A percentile compares a stretch with the other conserved stretches of the same genome.
Conservation (phyloP, 257 asterid genomes). For the Oldenlandia corymbosa region DNA sequence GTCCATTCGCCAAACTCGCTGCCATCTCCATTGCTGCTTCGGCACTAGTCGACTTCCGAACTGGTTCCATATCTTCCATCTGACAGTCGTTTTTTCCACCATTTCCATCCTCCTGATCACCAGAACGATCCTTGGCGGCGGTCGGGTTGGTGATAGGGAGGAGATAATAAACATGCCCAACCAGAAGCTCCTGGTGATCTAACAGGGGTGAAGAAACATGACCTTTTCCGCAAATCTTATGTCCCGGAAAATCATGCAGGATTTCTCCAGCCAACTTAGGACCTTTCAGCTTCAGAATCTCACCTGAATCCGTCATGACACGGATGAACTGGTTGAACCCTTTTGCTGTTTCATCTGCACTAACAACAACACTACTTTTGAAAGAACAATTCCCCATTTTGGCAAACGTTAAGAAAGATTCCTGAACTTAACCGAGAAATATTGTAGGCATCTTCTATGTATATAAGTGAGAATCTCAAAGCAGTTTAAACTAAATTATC, state of each 20-base stretch:
- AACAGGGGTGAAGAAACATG: constrained; percentile 21
- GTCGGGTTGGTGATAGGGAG: too few species aligned
- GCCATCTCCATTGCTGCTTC: constrained; percentile 20
- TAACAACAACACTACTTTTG: constrained; percentile 34
- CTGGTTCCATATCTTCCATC: constrained; percentile 14
- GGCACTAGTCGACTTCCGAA: constrained; percentile 20
- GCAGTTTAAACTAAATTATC: background rate
- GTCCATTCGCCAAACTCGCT: constrained; percentile 18
- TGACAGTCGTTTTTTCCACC: background rate
- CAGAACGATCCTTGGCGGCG: too few species aligned
- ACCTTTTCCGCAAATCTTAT: constrained; percentile 23
- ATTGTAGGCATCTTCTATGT: constrained; percentile 10
- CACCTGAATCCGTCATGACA: constrained; percentile 37
- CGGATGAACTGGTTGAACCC: constrained; percentile 18
- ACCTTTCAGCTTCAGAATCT: constrained; percentile 28
- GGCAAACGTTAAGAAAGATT: constrained; percentile 7
- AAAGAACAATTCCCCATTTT: constrained; percentile 68
- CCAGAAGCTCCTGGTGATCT: constrained; percentile 26
- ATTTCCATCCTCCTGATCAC: constrained; percentile 1
- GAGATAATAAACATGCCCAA: constrained; percentile 31
- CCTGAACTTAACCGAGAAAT: constrained; percentile 11
- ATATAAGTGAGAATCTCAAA: constrained; percentile 23
- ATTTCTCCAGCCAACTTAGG: constrained; percentile 37
- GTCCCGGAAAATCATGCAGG: constrained; percentile 30
- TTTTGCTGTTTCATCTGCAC: constrained; percentile 15